Evolutionary conservation across 164 flowering plant genomes (phyloP), one percentile per base, ranked within the genome.

Genomic region (Vitis rupestris): DNA sequence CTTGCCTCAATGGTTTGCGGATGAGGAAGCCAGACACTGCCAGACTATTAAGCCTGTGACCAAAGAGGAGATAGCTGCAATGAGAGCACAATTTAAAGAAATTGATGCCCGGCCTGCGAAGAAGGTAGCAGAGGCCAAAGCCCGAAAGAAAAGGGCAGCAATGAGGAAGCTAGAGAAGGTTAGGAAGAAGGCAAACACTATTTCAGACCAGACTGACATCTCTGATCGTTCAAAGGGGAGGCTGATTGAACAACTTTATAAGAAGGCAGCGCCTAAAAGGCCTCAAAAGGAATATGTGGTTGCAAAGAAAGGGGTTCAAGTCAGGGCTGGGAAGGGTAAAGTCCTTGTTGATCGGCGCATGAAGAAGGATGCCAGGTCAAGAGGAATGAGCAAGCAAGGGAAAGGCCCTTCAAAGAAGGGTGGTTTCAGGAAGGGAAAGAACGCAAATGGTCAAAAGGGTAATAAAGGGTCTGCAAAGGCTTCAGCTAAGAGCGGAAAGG

Each of bases 251-350:
- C 81, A 84, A 57, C 91, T 95, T 8, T 93, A 93, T 65, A 93
- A 82, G 86, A 87, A 88, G 77, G 97, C 98, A 19, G 31, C 70
- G 4, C 92, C 97, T 0, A 84, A 87, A 59, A 93, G 68, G 79
- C 93, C 97, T 14, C 57, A 90, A 71, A 95, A 85, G 80, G 98
- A 93, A 74, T 86, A 72, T 61, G 98, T 92, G 59, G 98, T 95
- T 14, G 98, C 99, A 8, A 95, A 95, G 90, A 95, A 95, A 69
- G 99, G 99, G 11, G 99, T 95, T 23, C 87, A 85, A 65, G 94
- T 91, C 9, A 93, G 64, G 78, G 77, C 73, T 59, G 99, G 98
- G 2, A 91, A 91, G 76, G 98, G 97, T 9, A 91, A 90, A 61
- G 91, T 91, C 4, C 72, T 90, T 6, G 99, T 95, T 15, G 99